Base-by-base conservation (phyloP, 2,329 filamentous ascomycete genomes). In the Magnaporthiopsis incrustans region DNA sequence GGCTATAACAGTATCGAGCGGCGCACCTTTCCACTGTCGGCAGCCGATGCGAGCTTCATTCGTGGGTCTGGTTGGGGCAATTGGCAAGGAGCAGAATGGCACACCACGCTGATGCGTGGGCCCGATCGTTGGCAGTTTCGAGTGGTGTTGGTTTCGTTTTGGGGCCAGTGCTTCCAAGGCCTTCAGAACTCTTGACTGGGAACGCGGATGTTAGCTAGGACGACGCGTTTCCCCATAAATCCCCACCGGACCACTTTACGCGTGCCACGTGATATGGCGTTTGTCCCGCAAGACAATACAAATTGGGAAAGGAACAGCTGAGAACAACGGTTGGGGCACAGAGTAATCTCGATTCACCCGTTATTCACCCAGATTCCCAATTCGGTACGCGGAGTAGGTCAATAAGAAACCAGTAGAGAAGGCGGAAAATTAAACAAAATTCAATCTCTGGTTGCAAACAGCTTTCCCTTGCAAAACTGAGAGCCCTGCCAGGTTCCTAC, bases 221-320 rank as follows among this genome's bases (percentile, higher is more conserved):
- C n/a, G 44, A 53, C 44, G 44, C 44, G 44, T 53, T 53, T 53
- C 44, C 10, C 44, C 44, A 53, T 22, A 53, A 10, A 53, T 10
- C 7, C 30, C 44, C 44, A 25, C 38, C 22, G 25, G 22, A 33
- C 58, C 58, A 22, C 58, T 60, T 60, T 60, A 60, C 58, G 58
- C 58, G 58, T 15, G 11, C 15, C 58, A 60, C 58, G n/a, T 60
- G 58, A n/a, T 38, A 18, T 60, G 58, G 58, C 58, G 58, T 60
- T 30, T 30, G 30, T 30, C 3, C 8, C 56, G 14, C 26, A 57
- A 22, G n/a, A 26, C 8, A 6, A 22, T 57, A 33, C 32, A 5
- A 33, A 11, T 33, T 12, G 2, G 1, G 32, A n/a, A n/a, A n/a
- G 53, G n/a, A 14, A 10, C 53, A 8, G 33, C 11, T 35, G 11